Base-by-base conservation (phyloP, 345 rosid genomes). In the Salix brachista region DNA sequence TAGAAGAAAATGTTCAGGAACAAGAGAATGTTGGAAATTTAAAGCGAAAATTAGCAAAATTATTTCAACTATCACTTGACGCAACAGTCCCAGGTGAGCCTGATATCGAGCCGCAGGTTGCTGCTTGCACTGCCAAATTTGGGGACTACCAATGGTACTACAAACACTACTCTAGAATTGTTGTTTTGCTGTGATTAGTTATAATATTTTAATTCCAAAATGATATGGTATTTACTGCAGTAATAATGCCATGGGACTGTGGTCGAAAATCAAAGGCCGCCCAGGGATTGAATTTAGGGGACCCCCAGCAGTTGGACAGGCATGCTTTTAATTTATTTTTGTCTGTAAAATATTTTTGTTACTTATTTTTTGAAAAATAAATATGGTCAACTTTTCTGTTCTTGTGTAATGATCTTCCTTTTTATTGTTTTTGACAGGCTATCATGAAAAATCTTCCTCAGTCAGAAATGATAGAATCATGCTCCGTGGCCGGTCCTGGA, bases 111-210 rank as follows among this genome's bases (percentile, higher is more conserved):
- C 97, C 97, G 37, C 60, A 85, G 78, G 77, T 96, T 76, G 92
- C 90, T 76, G 86, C 91, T 65, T 89, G 91, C 80, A 79, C 85
- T 67, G 92, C 78, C 1, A 93, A 87, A 73, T 90, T 88, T 79
- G 99, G 97, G 3, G 98, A 95, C 78, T 95, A 95, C 85, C 98
- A 95, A 86, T 95, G 99, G 98, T 95, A 79, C 70, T 71, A 1
- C 56, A 54, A 30, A 13, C 16, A 9, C 44, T 66, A 8, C 28
- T 28, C 12, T 72, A 21, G 11, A 23, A 39, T 37, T n/a, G 5
- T 4, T 32, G 5, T 36, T 17, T 48, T 13, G 78, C 64, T 66
- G 72, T 16, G 8, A 66, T 46, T 65, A 46, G 52, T 65, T 16
- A 4, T 65, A 16, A 1, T 18, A 46, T 13, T 46, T 46, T 14